These are phyloP conservation scores for Handroanthus guayacan DNA, from an alignment of 257 asterid genomes.

Conservation along the genomic window DNA sequence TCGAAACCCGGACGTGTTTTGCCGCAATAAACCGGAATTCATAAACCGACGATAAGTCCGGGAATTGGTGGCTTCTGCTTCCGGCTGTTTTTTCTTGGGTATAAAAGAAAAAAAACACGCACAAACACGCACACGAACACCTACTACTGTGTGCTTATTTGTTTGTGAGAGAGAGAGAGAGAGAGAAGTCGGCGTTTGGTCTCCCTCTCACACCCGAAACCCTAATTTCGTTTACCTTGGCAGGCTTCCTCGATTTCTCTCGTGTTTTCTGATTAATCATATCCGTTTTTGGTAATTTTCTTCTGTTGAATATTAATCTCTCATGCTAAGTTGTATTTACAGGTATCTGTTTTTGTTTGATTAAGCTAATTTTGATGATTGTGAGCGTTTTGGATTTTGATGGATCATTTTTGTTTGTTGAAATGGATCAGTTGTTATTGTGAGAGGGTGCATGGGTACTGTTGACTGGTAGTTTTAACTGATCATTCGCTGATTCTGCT, in stretches of 20 bases:
- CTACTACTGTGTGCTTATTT: conserved; percentile 32
- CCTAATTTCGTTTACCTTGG: conserved; percentile 15
- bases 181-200: conserved; percentile 21
- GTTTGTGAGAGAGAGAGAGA: conserved; percentile 18
- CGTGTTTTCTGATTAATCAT: neutral
- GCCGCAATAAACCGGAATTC: conserved; percentile 42
- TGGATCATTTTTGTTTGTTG: conserved; percentile 28
- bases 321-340: neutral
- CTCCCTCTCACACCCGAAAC: conserved; percentile 18
- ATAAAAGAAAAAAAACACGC: no score
- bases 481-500: conserved; percentile 36
- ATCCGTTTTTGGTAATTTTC: neutral
- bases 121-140: conserved; percentile 37
- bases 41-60: conserved; percentile 53
- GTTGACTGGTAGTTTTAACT: conserved; percentile 24
- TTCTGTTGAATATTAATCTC: neutral
- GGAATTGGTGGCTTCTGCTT: conserved; percentile 43
- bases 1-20: conserved; percentile 52
- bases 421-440: conserved; percentile 32
- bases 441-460: conserved; percentile 33
- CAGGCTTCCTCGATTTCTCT: neutral
- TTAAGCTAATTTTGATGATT: conserved; percentile 1
- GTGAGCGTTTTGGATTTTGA: conserved; percentile 26
- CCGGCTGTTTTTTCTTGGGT: conserved; percentile 38
- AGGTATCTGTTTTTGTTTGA: neutral